These are phyloP conservation scores for Solanum chacoense DNA, from an alignment of 305 asterid genomes.

Conservation along the genomic window DNA sequence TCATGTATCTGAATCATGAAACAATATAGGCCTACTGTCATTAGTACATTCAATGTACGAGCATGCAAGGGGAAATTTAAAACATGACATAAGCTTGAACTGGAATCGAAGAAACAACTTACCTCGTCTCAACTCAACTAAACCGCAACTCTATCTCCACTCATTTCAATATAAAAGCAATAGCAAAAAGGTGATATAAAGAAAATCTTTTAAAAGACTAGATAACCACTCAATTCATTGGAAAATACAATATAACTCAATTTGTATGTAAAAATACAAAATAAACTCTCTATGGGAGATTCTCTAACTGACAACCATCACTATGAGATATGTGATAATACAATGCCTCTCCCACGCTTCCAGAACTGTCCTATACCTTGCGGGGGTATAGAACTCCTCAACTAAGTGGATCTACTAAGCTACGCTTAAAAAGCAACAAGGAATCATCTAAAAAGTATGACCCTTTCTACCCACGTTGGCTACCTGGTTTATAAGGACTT, in stretches of 20 bases:
- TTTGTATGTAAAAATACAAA: too few species aligned
- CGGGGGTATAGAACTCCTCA: neutral
- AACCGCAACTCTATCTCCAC: neutral
- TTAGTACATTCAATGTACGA: neutral
- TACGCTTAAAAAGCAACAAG: neutral
- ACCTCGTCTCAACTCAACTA: neutral
- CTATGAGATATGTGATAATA: neutral
- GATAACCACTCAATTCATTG: neutral
- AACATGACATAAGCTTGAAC: neutral
- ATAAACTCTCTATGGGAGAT: too few species aligned
- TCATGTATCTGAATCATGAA: too few species aligned
- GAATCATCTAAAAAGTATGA: neutral
- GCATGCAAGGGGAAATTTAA: neutral
- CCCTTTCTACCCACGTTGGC: neutral
- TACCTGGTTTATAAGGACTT: neutral
- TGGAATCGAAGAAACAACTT: neutral
- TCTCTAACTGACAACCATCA: neutral
- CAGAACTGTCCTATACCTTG: neutral
- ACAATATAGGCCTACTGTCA: too few species aligned
- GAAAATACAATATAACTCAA: neutral
- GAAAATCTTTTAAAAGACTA: neutral
- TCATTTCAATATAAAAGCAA: too few species aligned
- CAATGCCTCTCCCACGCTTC: neutral
- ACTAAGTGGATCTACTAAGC: neutral
- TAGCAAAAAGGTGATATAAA: neutral